Evolutionary conservation across 148 eudicot species (phyloP).

Genomic region (Amaranthus hypochondriacus): DNA sequence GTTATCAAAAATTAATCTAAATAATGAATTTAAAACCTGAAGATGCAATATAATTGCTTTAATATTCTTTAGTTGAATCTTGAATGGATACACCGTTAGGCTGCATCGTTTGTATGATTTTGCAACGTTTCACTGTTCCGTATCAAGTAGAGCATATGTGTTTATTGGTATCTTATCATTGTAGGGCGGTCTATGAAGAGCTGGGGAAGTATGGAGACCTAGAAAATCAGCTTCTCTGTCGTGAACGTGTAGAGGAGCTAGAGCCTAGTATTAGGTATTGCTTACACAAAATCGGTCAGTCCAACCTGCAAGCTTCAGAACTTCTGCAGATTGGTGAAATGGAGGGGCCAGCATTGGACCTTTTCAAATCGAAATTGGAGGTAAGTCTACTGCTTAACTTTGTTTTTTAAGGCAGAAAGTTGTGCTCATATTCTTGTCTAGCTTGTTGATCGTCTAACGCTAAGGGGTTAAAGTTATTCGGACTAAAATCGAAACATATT

Average conservation of each 20-base stretch:
- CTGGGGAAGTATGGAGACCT: constrained; percentile 97
- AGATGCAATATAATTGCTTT: constrained; percentile 1
- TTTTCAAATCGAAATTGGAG: constrained; percentile 90
- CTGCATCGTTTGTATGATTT: constrained; percentile 3
- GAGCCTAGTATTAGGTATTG: constrained; percentile 93
- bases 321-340: constrained; percentile 83
- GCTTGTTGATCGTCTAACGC: background rate
- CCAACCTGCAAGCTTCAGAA: constrained; percentile 84
- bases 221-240: constrained; percentile 76
- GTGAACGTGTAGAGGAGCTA: constrained; percentile 92
- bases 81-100: background rate
- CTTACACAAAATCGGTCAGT: constrained; percentile 87
- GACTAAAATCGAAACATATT: too few species aligned
- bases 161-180: constrained; percentile 8
- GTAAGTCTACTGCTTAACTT: constrained; percentile 23
- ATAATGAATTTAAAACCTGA: background rate
- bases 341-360: constrained; percentile 97
- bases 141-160: background rate
- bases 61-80: background rate
- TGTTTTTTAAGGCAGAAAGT: background rate
- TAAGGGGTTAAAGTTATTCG: background rate
- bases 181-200: constrained; percentile 95
- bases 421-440: background rate
- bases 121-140: background rate
- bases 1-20: background rate